phyloP scores from a whole-genome alignment of 2,329 filamentous ascomycete species.

The Arthrobotrys musiformis region DNA sequence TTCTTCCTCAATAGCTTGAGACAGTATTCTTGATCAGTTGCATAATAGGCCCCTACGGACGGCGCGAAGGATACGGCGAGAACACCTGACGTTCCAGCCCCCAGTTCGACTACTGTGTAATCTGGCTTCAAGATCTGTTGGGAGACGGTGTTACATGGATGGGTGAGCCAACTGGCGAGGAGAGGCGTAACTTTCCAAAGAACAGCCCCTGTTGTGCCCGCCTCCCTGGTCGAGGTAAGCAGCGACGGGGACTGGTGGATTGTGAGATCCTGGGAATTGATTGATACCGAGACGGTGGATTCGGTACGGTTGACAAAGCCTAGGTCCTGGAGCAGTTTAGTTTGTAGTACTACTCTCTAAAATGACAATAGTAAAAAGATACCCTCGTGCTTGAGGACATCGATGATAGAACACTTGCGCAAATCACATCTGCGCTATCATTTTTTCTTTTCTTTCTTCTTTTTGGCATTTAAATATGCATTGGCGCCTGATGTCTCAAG shows the following conservation, averaged over 20 bases:
- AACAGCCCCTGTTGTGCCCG: conserved; percentile 79
- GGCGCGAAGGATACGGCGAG: conserved; percentile 74
- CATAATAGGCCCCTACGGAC: conserved; percentile 74
- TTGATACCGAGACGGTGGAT: conserved; percentile 72
- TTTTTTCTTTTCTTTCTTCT: neutral
- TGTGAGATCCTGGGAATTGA: conserved; percentile 76
- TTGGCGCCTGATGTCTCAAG: no score
- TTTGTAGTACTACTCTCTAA: neutral
- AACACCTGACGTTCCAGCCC: conserved; percentile 85
- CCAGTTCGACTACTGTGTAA: conserved; percentile 80
- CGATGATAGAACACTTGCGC: no score
- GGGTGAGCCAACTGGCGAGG: conserved; percentile 82
- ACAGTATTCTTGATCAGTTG: conserved; percentile 91
- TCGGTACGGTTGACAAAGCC: conserved; percentile 84
- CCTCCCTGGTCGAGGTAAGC: conserved; percentile 78
- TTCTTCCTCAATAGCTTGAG: conserved; percentile 80
- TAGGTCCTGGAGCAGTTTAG: conserved; percentile 68
- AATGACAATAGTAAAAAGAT: neutral
- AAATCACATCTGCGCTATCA: neutral
- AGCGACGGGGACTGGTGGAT: conserved; percentile 86
- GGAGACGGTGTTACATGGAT: conserved; percentile 70
- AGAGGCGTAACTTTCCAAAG: conserved; percentile 90
- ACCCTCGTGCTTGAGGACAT: neutral
- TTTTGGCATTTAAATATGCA: no score
- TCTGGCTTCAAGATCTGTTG: conserved; percentile 67